These are phyloP conservation scores for Komagataea norvegica DNA, from an alignment of 1,139 yeast species.

Conservation along the genomic window DNA sequence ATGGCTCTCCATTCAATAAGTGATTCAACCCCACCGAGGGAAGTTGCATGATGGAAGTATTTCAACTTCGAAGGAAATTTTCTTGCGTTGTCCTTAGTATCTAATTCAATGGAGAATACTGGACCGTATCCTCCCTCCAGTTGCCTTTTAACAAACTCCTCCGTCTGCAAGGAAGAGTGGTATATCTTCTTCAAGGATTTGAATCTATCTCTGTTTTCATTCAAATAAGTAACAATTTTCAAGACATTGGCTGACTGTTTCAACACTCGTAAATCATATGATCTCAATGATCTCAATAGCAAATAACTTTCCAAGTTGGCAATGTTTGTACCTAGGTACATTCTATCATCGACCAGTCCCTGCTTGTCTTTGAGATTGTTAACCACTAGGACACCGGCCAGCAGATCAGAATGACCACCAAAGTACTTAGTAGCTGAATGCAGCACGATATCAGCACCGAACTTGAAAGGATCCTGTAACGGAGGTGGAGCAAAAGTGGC, in stretches of 20 bases:
- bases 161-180: conserved; percentile 76
- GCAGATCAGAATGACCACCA: conserved; percentile 90
- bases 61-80: conserved; percentile 61
- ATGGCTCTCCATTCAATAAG: conserved; percentile 87
- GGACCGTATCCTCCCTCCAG: conserved; percentile 65
- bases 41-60: conserved; percentile 84
- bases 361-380: conserved; percentile 45
- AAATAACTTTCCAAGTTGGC: conserved; percentile 74
- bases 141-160: conserved; percentile 58
- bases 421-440: conserved; percentile 90
- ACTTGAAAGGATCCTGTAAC: conserved; percentile 69
- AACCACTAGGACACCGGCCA: conserved; percentile 75
- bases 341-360: conserved; percentile 54
- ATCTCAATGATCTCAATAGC: conserved; percentile 71
- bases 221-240: conserved; percentile 55
- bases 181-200: conserved; percentile 48
- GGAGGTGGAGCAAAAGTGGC: conserved; percentile 96
- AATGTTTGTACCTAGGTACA: conserved; percentile 69
- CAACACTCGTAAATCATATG: conserved; percentile 64
- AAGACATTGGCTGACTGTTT: conserved; percentile 64
- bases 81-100: conserved; percentile 52
- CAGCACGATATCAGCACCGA: conserved; percentile 78
- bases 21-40: conserved; percentile 92
- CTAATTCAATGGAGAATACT: conserved; percentile 62
- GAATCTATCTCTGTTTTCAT: conserved; percentile 42